A percentile compares a stretch with the other conserved stretches of the same genome.
phyloP scores from a whole-genome alignment of 345 rosid species.

The Leavenworthia alabamica region DNA sequence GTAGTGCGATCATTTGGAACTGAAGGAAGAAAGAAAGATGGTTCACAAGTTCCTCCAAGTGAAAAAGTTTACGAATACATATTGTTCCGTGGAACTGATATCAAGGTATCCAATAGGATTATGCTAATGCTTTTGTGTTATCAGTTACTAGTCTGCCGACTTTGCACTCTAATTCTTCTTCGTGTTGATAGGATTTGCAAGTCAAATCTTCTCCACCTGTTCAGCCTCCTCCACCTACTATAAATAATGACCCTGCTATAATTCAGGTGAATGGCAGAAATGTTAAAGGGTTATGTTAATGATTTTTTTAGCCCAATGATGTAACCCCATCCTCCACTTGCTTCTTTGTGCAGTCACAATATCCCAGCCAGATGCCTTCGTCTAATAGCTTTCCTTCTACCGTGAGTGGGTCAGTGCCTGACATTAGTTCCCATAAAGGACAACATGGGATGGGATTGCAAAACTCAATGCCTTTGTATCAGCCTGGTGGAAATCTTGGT shows the following conservation, averaged over 20 bases:
- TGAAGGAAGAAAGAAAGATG: slow-evolving; percentile 69
- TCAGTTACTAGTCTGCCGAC: neutral
- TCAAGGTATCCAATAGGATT: slow-evolving; percentile 41
- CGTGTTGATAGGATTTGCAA: slow-evolving; percentile 66
- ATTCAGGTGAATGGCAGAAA: slow-evolving; percentile 54
- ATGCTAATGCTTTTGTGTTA: neutral
- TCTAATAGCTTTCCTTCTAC: slow-evolving; percentile 56
- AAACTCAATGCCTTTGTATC: slow-evolving; percentile 68
- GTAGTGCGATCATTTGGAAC: slow-evolving; percentile 71
- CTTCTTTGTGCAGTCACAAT: slow-evolving; percentile 70
- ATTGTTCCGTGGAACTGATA: slow-evolving; percentile 61
- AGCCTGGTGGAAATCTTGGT: slow-evolving; percentile 73
- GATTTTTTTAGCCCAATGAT: neutral
- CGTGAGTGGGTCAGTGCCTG: slow-evolving; percentile 47
- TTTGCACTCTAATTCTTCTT: neutral
- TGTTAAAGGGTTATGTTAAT: neutral
- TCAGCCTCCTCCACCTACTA: slow-evolving; percentile 56
- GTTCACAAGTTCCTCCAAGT: slow-evolving; percentile 51
- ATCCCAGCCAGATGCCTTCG: slow-evolving; percentile 53
- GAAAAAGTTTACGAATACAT: slow-evolving; percentile 66
- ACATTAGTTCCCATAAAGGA: slow-evolving; percentile 47
- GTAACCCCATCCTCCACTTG: neutral
- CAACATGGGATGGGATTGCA: slow-evolving; percentile 64
- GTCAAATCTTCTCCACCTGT: slow-evolving; percentile 86
- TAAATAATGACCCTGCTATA: slow-evolving; percentile 88